Base-by-base conservation (phyloP, 257 asterid genomes). In the Ilex aquifolium region DNA sequence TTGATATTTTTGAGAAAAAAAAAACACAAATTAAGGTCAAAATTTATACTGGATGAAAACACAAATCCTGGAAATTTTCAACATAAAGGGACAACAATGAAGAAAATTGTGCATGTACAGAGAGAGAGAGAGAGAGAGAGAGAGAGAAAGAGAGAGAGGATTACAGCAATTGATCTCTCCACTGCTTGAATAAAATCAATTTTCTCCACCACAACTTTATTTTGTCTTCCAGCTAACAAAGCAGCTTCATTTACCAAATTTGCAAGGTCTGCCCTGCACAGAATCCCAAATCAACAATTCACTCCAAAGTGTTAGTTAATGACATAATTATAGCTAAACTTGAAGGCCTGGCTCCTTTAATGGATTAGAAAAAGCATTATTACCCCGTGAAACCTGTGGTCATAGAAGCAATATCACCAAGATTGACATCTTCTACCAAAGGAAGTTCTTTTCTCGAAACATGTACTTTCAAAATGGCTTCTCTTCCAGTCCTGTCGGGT, bases 311-410 rank as follows among this genome's bases (percentile, higher is more conserved):
- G 52, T 40, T 52, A 49, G 65, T 57, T 32, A 60, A 16, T 31
- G 61, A 56, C 44, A 53, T 16, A 52, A 11, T 64, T 56, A 52
- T 53, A n/a, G 27, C 14, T 13, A 52, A 42, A 65, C 48, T 11
- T 11, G 31, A 44, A 31, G 50, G 44, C 58, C 32, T 15, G 57
- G 40, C 46, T 14, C 53, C 31, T 21, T 3, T 32, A 30, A 44
- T 61, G 31, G 70, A 17, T 60, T 16, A 60, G 50, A 49, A 62
- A 62, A 44, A 52, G 54, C 67, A 75, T 69, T 32, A 56, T 56
- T 85, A 93, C 99, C 99, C 99, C 12, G 99, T 93, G 81, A 93
- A 93, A 59, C 99, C 99, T 6, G 95, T 93, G 52, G 99, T 93
- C 99, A 90, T 90, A 29, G 95, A 78, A 66, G 99, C 97, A 67